A percentile compares a stretch with the other conserved stretches of the same genome.
Evolutionary conservation across 495 filamentous ascomycete species (phyloP).

Genomic region (Entonaema liquescens): DNA sequence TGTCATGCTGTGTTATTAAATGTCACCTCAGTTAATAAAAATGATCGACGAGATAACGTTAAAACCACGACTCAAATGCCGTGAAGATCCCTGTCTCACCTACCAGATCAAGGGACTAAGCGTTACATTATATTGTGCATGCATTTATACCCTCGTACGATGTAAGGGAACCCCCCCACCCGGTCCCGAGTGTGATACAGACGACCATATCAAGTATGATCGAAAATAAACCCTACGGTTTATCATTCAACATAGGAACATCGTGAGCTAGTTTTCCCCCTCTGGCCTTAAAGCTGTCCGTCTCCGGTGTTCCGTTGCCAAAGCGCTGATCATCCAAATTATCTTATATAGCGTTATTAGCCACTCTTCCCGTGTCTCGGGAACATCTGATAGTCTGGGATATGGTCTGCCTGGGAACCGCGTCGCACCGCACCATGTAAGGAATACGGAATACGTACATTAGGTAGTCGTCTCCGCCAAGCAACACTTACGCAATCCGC

Average conservation of each 20-base stretch:
- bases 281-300: neutral
- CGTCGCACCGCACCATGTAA: slow-evolving; percentile 5
- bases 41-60: slow-evolving; percentile 33
- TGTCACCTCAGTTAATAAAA: slow-evolving; percentile 33
- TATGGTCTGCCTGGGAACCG: neutral
- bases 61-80: slow-evolving; percentile 14
- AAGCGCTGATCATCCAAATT: slow-evolving; percentile 16
- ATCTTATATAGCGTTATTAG: slow-evolving; percentile 13
- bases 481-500: slow-evolving; percentile 32
- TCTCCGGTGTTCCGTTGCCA: neutral
- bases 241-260: neutral
- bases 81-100: slow-evolving; percentile 19
- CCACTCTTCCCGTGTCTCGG: neutral
- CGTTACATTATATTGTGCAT: slow-evolving; percentile 34
- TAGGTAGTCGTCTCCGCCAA: neutral
- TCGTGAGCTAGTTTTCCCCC: neutral
- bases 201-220: slow-evolving; percentile 9
- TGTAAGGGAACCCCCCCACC: slow-evolving; percentile 13
- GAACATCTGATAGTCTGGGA: neutral
- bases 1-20: slow-evolving; percentile 7
- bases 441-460: neutral
- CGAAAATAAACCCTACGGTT: neutral
- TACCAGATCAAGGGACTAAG: slow-evolving; percentile 27
- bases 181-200: neutral
- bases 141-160: slow-evolving; percentile 34